These are phyloP conservation scores for Pugionium dolabratum DNA, from an alignment of 345 rosid species.

Conservation along the genomic window DNA sequence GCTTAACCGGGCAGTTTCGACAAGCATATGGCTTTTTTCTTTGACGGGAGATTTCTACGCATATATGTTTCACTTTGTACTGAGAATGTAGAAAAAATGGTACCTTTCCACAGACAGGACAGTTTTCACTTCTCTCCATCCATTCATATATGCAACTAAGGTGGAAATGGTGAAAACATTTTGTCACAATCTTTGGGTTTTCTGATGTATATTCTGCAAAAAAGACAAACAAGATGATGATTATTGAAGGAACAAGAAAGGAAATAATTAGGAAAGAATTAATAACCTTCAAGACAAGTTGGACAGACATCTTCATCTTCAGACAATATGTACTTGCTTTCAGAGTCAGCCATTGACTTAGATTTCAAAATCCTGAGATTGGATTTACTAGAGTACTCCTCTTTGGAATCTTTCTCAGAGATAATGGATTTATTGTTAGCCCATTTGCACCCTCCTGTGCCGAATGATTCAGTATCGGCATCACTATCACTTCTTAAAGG, in stretches of 20 bases:
- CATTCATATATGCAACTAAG: conserved; percentile 99
- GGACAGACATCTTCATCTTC: conserved; percentile 97
- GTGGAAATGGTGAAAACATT: conserved; percentile 95
- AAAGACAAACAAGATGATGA: conserved; percentile 9
- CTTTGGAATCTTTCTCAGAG: conserved; percentile 67
- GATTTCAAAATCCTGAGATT: conserved; percentile 54
- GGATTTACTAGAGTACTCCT: conserved; percentile 55
- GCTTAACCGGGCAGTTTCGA: conserved; percentile 6
- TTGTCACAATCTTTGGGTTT: conserved; percentile 28
- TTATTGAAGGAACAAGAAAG: background rate
- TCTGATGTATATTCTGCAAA: conserved; percentile 86
- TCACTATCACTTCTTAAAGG: conserved; percentile 65
- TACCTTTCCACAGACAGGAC: conserved; percentile 99
- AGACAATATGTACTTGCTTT: conserved; percentile 53
- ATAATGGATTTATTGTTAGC: conserved; percentile 42
- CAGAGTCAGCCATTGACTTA: conserved; percentile 53
- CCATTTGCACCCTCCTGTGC: conserved; percentile 64
- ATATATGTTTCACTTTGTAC: conserved; percentile 17
- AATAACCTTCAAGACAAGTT: conserved; percentile 91
- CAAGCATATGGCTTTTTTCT: background rate
- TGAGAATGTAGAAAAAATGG: conserved; percentile 4
- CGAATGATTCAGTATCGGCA: conserved; percentile 59
- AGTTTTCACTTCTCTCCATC: conserved; percentile 99
- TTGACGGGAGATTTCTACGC: background rate
- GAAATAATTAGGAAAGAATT: background rate